These are phyloP conservation scores for Bryoerythrophyllum caledonicum DNA, from an alignment of 225 moss, liverwort and hornwort genomes.

Conservation along the genomic window DNA sequence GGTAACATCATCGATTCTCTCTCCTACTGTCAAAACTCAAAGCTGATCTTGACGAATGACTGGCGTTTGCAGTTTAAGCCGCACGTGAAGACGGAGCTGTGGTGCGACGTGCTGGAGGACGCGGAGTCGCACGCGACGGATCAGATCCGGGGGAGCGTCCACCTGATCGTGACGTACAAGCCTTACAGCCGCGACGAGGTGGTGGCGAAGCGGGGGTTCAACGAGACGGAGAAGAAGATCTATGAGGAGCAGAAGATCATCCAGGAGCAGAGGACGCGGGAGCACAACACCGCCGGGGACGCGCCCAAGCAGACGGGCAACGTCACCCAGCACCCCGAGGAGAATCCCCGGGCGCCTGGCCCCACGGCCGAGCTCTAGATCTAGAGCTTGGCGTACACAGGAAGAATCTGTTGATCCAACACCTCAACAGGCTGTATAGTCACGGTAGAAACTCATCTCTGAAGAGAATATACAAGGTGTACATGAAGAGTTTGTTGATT, in stretches of 20 bases:
- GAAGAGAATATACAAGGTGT: too few species aligned
- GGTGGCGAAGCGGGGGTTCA: constrained; percentile 23
- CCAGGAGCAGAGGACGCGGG: constrained; percentile 14
- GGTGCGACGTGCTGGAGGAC: constrained; percentile 73
- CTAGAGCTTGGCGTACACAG: not conserved
- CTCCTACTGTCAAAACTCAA: too few species aligned
- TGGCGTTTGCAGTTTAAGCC: constrained; percentile 56
- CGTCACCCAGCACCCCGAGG: constrained; percentile 43
- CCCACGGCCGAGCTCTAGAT: constrained; percentile 20
- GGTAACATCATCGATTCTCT: constrained; percentile 24
- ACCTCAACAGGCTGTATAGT: too few species aligned
- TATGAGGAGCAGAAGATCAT: constrained; percentile 39
- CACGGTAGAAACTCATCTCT: too few species aligned
- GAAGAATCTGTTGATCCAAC: too few species aligned
- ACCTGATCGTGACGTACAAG: constrained; percentile 50
- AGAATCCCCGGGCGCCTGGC: constrained; percentile 26
- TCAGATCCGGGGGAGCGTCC: constrained; percentile 54
- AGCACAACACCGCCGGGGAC: constrained; percentile 32
- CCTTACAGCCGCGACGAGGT: constrained; percentile 40
- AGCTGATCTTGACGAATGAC: too few species aligned
- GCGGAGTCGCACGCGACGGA: constrained; percentile 21
- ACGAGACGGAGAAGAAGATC: constrained; percentile 45
- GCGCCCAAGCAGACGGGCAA: constrained; percentile 50
- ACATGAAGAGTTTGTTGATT: too few species aligned
- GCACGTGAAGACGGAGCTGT: constrained; percentile 40